Conservation (phyloP, 2,329 filamentous ascomycete genomes). For the Trichophyton mentagrophytes region DNA sequence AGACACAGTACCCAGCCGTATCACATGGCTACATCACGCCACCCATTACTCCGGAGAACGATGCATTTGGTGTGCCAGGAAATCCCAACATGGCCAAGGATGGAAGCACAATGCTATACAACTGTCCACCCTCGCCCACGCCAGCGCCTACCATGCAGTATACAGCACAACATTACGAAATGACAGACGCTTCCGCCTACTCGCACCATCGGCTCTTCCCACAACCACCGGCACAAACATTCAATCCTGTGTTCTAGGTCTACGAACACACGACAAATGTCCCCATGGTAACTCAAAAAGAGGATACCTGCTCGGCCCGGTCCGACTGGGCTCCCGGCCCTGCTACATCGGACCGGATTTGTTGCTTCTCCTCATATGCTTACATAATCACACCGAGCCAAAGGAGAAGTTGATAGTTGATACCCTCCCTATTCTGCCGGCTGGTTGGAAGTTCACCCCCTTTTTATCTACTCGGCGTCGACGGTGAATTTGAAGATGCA, state of each 20-base stretch:
- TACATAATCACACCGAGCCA: no score
- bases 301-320: neutral
- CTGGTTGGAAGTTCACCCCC: neutral
- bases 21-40: slow-evolving; percentile 36
- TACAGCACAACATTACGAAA: slow-evolving; percentile 25
- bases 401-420: neutral
- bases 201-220: slow-evolving; percentile 23
- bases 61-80: slow-evolving; percentile 26
- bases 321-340: neutral
- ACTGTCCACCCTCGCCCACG: slow-evolving; percentile 28
- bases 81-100: slow-evolving; percentile 24
- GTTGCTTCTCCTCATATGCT: no score
- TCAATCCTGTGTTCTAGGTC: slow-evolving; percentile 18
- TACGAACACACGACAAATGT: neutral
- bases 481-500: neutral
- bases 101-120: slow-evolving; percentile 14
- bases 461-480: slow-evolving; percentile 1
- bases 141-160: slow-evolving; percentile 27
- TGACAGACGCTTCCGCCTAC: slow-evolving; percentile 24
- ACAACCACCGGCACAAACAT: slow-evolving; percentile 24
- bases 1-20: slow-evolving; percentile 25
- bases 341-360: no score
- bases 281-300: no score
- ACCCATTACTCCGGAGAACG: slow-evolving; percentile 36
- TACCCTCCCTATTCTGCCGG: neutral